A percentile compares a stretch with the other conserved stretches of the same genome.
Evolutionary conservation across 345 rosid genomes (phyloP).

Genomic region (Syzygium aqueum): DNA sequence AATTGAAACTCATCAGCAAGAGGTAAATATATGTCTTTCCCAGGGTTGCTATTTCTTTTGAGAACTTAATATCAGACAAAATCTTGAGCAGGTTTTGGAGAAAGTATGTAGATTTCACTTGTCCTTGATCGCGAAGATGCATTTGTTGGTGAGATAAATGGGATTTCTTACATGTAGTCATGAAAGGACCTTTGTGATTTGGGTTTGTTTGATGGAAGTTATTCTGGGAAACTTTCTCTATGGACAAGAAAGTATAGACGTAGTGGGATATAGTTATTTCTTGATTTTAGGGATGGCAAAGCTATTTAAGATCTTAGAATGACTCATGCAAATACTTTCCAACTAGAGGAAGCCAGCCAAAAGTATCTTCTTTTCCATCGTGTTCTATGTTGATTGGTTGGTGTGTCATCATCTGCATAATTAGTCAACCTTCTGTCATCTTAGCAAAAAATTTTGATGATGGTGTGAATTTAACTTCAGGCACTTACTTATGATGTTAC

Average conservation of each 20-base stretch:
- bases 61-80: neutral
- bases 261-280: neutral
- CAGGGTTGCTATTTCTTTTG: neutral
- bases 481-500: neutral
- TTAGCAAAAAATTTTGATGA: neutral
- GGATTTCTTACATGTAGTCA: neutral
- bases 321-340: neutral
- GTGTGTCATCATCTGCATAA: neutral
- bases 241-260: neutral
- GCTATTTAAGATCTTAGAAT: neutral
- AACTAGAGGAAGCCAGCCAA: neutral
- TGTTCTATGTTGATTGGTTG: neutral
- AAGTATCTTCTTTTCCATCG: neutral
- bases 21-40: slow-evolving; percentile 34
- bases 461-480: neutral
- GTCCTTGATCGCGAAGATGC: neutral
- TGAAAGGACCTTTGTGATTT: neutral
- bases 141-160: neutral
- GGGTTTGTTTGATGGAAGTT: neutral
- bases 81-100: neutral
- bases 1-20: slow-evolving; percentile 95
- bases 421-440: neutral
- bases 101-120: neutral
- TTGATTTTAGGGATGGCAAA: neutral
- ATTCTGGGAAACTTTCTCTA: neutral